Evolutionary conservation across 192 early-diverging fungal species (phyloP).

Genomic region (Backusella liffmaniae): DNA sequence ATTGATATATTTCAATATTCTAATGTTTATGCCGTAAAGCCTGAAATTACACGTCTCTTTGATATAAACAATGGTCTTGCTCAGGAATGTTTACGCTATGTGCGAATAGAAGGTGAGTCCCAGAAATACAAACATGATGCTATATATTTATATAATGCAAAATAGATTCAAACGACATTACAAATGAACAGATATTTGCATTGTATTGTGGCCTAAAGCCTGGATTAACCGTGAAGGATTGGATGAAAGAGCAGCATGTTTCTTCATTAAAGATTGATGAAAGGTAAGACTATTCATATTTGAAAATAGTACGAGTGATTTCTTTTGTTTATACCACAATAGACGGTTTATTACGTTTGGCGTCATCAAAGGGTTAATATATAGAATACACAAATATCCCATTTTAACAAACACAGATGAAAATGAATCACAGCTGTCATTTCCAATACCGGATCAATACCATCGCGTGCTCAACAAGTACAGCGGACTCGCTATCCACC

Average conservation of each 20-base stretch:
- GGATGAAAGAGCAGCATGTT: slow-evolving; percentile 79
- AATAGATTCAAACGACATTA: slow-evolving; percentile 47
- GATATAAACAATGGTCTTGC: slow-evolving; percentile 61
- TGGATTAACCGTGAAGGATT: slow-evolving; percentile 77
- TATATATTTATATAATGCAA: background rate
- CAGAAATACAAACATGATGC: too few relatives aligned
- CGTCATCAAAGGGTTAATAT: slow-evolving; percentile 77
- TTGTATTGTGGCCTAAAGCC: slow-evolving; percentile 81
- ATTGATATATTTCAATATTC: slow-evolving; percentile 95
- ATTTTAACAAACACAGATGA: slow-evolving; percentile 37
- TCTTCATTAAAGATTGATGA: slow-evolving; percentile 72
- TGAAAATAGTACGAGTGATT: too few relatives aligned
- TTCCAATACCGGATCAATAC: slow-evolving; percentile 2
- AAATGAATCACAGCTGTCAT: background rate
- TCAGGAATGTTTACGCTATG: slow-evolving; percentile 75
- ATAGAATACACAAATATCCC: slow-evolving; percentile 92
- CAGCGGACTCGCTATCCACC: slow-evolving; percentile 20
- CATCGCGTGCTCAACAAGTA: slow-evolving; percentile 22
- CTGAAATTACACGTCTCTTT: slow-evolving; percentile 62
- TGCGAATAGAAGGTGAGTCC: slow-evolving; percentile 29
- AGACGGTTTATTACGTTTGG: slow-evolving; percentile 93
- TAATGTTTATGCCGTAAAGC: slow-evolving; percentile 81
- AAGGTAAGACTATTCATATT: slow-evolving; percentile 45
- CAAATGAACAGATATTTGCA: slow-evolving; percentile 70
- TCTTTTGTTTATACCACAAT: background rate